Base-by-base conservation (phyloP, 2,329 filamentous ascomycete genomes). In the Apiospora sp. region DNA sequence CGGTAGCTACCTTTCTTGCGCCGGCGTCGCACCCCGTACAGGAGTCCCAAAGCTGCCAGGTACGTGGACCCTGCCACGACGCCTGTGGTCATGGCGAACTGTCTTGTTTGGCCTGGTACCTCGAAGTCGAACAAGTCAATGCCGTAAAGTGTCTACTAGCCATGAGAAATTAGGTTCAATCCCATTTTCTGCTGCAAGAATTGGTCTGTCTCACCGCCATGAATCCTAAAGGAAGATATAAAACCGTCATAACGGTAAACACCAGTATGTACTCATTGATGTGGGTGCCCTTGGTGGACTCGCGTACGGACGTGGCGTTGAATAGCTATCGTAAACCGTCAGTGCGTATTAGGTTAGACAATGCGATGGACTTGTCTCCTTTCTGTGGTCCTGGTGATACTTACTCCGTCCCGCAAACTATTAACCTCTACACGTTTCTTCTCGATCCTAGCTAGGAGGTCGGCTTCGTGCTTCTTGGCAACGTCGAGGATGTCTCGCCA, bases 181-280 rank as follows among this genome's bases (percentile, higher is more conserved):
- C n/a, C n/a, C n/a, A n/a, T n/a, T n/a, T n/a, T n/a, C n/a, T n/a
- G n/a, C n/a, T n/a, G n/a, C n/a, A n/a, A n/a, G n/a, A n/a, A n/a
- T n/a, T n/a, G n/a, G n/a, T n/a, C n/a, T n/a, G n/a, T n/a, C n/a
- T n/a, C n/a, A n/a, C n/a, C 19, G 30, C 54, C 54, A 68, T 30
- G 37, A 68, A 44, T 2, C 64, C 43, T 14, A 68, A 22, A 27
- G 64, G 64, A 1, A 46, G 64, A 19, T 68, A 68, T 6, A 68
- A 7, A 1, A 68, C 24, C n/a, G 37, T 68, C 24, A 68, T 46
- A 1, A 68, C 43, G 22, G 64, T 68, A 22, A 68, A 68, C 4
- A 46, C 64, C 12, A 68, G 37, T 16, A 68, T 68, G n/a, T 27
- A 68, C 37, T 68, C 37, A 7, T 68, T 68, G n/a, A 68, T 68